These are phyloP conservation scores for Pythium rhizo-oryzae DNA, from an alignment of 352 stramenopile genomes.

Conservation along the genomic window DNA sequence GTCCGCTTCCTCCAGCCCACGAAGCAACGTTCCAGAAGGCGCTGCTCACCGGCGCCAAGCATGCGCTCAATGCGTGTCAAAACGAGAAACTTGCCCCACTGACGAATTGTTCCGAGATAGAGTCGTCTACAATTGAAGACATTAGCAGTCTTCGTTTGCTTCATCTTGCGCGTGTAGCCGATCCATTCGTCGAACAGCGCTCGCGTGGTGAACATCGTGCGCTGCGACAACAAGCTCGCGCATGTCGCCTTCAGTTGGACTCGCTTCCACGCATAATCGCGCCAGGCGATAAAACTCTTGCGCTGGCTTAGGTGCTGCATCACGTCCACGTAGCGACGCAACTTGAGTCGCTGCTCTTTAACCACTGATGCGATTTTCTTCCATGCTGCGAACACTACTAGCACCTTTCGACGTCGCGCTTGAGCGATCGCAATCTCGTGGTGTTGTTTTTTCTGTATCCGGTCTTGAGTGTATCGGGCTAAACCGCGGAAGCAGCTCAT, in stretches of 20 bases:
- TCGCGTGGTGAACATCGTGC: constrained; percentile 33
- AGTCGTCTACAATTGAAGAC: neutral
- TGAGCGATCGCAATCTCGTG: neutral
- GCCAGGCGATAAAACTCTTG: constrained; percentile 45
- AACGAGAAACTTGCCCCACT: constrained; percentile 50
- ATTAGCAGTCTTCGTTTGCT: constrained; percentile 9
- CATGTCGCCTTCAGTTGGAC: constrained; percentile 30
- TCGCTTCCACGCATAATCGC: constrained; percentile 26
- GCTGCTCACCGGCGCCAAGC: constrained; percentile 37
- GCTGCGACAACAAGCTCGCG: constrained; percentile 31
- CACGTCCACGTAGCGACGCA: constrained; percentile 39
- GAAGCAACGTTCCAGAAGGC: constrained; percentile 34
- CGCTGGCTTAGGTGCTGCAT: constrained; percentile 43
- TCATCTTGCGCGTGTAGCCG: constrained; percentile 17
- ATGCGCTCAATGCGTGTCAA: constrained; percentile 57
- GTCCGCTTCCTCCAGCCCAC: constrained; percentile 50
- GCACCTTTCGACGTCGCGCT: too few species aligned
- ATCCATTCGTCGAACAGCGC: constrained; percentile 41
- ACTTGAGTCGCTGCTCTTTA: constrained; percentile 21
- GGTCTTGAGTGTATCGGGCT: neutral
- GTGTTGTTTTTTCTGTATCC: neutral
- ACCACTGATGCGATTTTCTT: neutral
- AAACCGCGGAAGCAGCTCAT: constrained; percentile 18
- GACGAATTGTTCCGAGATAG: constrained; percentile 7
- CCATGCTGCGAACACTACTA: constrained; percentile 35